Conservation (phyloP, 495 filamentous ascomycete species). For the Neurospora discreta region DNA sequence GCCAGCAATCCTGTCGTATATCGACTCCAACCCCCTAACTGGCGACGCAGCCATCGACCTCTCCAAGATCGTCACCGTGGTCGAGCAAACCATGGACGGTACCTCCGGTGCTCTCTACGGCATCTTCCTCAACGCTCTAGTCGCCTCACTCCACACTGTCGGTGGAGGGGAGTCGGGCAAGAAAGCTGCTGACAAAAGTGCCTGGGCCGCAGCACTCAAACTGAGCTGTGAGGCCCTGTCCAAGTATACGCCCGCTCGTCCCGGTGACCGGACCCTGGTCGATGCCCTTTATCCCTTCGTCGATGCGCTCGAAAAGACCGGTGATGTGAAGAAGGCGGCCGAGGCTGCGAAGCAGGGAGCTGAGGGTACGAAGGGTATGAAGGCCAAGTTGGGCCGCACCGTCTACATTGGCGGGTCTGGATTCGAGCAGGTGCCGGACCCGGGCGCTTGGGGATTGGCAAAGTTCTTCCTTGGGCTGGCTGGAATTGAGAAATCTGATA, state of each 20-base stretch:
- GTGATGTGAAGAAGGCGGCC: constrained; percentile 58
- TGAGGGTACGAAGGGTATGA: constrained; percentile 81
- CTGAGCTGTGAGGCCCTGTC: constrained; percentile 59
- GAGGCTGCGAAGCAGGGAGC: constrained; percentile 65
- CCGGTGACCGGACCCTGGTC: constrained; percentile 81
- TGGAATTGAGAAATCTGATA: constrained; percentile 23
- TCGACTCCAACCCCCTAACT: constrained; percentile 43
- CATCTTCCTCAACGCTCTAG: constrained; percentile 89
- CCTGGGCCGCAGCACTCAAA: constrained; percentile 65
- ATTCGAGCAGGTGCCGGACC: constrained; percentile 75
- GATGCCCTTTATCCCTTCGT: constrained; percentile 88
- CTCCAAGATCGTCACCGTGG: constrained; percentile 61
- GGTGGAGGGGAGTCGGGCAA: constrained; percentile 18
- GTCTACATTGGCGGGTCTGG: constrained; percentile 88
- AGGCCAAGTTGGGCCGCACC: constrained; percentile 71
- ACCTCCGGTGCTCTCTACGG: constrained; percentile 92
- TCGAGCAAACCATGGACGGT: constrained; percentile 91
- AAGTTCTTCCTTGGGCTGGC: constrained; percentile 73
- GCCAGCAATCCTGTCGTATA: constrained; percentile 55
- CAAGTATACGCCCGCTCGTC: constrained; percentile 81
- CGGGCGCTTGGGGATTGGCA: constrained; percentile 76
- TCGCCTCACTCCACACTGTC: constrained; percentile 52
- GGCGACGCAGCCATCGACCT: constrained; percentile 65
- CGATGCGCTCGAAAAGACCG: constrained; percentile 49
- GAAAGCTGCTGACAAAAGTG: constrained; percentile 20